Evolutionary conservation across 2,329 filamentous ascomycete species (phyloP).

Genomic region (Graphilbum fragrans): DNA sequence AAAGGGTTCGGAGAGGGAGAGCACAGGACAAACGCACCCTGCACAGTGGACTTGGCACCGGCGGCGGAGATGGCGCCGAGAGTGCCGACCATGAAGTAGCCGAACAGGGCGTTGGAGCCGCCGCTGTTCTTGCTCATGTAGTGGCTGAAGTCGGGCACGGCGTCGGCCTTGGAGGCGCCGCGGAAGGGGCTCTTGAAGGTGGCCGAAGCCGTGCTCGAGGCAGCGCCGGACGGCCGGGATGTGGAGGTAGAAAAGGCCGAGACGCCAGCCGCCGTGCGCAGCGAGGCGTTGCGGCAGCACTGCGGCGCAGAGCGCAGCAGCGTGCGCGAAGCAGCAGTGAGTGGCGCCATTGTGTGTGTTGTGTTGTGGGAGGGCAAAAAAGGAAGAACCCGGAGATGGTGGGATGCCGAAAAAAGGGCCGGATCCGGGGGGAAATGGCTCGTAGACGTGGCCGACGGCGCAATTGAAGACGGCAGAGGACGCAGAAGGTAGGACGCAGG

Average conservation of each 20-base stretch:
- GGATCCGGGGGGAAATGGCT: too few species aligned
- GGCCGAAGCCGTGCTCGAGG: constrained; percentile 30
- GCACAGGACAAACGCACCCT: constrained; percentile 55
- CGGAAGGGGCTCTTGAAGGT: constrained; percentile 53
- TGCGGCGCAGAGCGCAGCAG: constrained; percentile 43
- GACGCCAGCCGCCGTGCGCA: constrained; percentile 31
- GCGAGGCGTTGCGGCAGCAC: constrained; percentile 19
- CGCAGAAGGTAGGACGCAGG: too few species aligned
- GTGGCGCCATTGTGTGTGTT: constrained; percentile 51
- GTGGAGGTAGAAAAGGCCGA: constrained; percentile 38
- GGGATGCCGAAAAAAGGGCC: constrained; percentile 1
- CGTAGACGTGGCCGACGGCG: too few species aligned
- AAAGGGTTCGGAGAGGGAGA: background rate
- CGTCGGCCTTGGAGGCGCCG: constrained; percentile 44
- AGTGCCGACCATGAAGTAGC: constrained; percentile 97
- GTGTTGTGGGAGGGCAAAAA: background rate
- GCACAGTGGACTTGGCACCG: constrained; percentile 93
- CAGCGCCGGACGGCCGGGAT: constrained; percentile 15
- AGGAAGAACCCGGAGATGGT: background rate
- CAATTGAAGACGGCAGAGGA: constrained; percentile 10
- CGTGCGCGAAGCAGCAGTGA: constrained; percentile 55
- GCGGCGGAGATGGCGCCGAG: constrained; percentile 87
- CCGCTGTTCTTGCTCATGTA: constrained; percentile 63
- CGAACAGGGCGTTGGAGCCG: constrained; percentile 73
- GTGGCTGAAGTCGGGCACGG: constrained; percentile 81